Evolutionary conservation across 495 filamentous ascomycete species (phyloP).

Genomic region (Lineolata rhizophorae): DNA sequence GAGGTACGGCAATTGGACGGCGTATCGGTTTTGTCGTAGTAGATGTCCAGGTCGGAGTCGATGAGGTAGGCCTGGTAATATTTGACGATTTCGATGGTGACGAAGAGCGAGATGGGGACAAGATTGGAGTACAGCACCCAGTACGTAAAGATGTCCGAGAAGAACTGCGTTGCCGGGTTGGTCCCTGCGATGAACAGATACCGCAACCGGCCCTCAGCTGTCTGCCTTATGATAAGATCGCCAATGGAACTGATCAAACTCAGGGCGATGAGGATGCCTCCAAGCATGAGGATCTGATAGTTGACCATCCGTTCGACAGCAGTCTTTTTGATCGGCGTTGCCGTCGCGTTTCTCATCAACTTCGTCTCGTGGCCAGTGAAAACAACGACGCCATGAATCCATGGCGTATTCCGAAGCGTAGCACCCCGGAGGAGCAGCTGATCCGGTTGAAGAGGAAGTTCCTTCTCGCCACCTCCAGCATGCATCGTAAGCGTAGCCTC

Average conservation of each 20-base stretch:
- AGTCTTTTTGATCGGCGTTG: constrained; percentile 91
- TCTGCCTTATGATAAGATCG: constrained; percentile 58
- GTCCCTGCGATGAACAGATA: constrained; percentile 46
- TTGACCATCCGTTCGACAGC: constrained; percentile 88
- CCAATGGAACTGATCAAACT: constrained; percentile 81
- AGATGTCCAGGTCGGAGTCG: constrained; percentile 93
- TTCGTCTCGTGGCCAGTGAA: constrained; percentile 99
- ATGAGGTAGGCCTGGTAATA: constrained; percentile 95
- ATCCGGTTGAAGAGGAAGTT: constrained; percentile 60
- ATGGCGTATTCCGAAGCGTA: constrained; percentile 88
- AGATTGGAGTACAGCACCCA: constrained; percentile 98
- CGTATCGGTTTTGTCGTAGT: constrained; percentile 88
- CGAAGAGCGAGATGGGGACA: constrained; percentile 93
- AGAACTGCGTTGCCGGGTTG: constrained; percentile 56
- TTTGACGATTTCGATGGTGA: constrained; percentile 94
- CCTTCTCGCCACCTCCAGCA: constrained; percentile 86
- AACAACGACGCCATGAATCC: constrained; percentile 91
- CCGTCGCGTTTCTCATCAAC: constrained; percentile 95
- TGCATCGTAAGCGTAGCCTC: constrained; percentile 91
- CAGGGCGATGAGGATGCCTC: constrained; percentile 60
- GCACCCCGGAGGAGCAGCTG: constrained; percentile 82
- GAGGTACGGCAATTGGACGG: constrained; percentile 91
- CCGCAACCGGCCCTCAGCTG: constrained; percentile 29
- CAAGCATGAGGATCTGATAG: constrained; percentile 73
- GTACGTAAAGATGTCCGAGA: constrained; percentile 89